Evolutionary conservation across 1,284 basidiomycete species (phyloP).

Genomic region (Malassezia restricta): DNA sequence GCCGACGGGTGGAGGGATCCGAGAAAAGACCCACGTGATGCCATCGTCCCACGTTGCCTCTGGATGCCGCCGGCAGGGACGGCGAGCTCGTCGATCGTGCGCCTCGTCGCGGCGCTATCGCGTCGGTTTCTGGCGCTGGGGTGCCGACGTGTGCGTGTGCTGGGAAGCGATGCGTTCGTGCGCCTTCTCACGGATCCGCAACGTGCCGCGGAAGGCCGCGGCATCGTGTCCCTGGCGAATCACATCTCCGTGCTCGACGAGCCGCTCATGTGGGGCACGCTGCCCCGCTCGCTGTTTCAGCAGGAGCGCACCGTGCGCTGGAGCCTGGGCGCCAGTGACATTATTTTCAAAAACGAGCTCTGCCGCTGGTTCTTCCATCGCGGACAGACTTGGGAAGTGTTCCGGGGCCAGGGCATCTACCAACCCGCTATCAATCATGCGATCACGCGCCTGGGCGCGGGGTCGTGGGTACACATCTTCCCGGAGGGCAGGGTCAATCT

Average conservation of each 20-base stretch:
- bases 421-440: slow-evolving; percentile 74
- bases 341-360: slow-evolving; percentile 76
- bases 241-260: slow-evolving; percentile 43
- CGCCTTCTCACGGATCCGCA: slow-evolving; percentile 20
- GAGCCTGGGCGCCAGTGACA: slow-evolving; percentile 79
- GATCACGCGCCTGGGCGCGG: slow-evolving; percentile 63
- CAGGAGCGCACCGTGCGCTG: slow-evolving; percentile 56
- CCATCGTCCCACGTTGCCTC: no score
- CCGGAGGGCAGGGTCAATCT: slow-evolving; percentile 79
- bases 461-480: slow-evolving; percentile 88
- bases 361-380: slow-evolving; percentile 64
- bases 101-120: slow-evolving; percentile 25
- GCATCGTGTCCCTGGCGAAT: slow-evolving; percentile 39
- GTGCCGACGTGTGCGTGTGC: slow-evolving; percentile 27
- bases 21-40: not conserved
- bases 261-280: slow-evolving; percentile 30
- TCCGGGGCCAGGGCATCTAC: slow-evolving; percentile 76
- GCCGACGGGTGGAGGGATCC: not conserved
- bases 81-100: not conserved
- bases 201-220: slow-evolving; percentile 19
- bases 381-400: slow-evolving; percentile 87
- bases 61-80: no score
- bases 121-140: slow-evolving; percentile 23
- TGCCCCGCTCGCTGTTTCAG: slow-evolving; percentile 21
- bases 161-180: slow-evolving; percentile 29